These are phyloP conservation scores for Fraxinus americana DNA, from an alignment of 257 asterid genomes.

Conservation along the genomic window DNA sequence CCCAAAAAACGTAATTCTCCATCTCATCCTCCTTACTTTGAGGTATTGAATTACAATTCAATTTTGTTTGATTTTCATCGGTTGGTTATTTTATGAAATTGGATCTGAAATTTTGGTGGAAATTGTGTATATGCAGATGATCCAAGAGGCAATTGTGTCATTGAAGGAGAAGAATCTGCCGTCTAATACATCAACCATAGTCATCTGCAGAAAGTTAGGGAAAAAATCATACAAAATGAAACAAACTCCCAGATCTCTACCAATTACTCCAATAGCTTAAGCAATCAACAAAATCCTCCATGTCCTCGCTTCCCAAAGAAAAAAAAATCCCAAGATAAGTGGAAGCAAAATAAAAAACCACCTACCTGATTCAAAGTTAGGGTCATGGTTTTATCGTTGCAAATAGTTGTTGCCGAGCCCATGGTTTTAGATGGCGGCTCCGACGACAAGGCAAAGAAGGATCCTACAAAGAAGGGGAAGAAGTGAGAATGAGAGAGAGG, in stretches of 20 bases:
- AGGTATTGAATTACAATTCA: constrained; percentile 38
- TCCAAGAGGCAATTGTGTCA: no score
- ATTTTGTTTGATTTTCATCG: neutral
- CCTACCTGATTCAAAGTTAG: no score
- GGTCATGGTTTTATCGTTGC: no score
- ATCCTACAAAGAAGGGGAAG: constrained; percentile 42
- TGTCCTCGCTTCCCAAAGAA: constrained; percentile 1
- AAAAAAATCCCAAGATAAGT: neutral
- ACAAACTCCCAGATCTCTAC: constrained; percentile 17
- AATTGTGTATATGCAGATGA: no score
- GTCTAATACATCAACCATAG: constrained; percentile 67
- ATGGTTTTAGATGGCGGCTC: constrained; percentile 26
- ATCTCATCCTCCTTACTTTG: constrained; percentile 80
- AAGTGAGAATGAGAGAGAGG: constrained; percentile 33
- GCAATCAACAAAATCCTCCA: constrained; percentile 4
- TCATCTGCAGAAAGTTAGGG: constrained; percentile 56
- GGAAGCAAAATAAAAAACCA: neutral
- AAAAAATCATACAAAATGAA: constrained; percentile 12
- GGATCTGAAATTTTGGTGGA: no score
- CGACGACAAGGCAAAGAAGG: constrained; percentile 24
- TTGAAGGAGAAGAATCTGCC: no score
- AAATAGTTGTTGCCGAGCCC: no score
- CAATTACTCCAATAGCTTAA: constrained; percentile 15
- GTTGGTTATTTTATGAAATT: neutral
- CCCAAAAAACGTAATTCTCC: constrained; percentile 50